Evolutionary conservation across 73 alveolate species (phyloP).

Genomic region (Paramecium biaurelia): DNA sequence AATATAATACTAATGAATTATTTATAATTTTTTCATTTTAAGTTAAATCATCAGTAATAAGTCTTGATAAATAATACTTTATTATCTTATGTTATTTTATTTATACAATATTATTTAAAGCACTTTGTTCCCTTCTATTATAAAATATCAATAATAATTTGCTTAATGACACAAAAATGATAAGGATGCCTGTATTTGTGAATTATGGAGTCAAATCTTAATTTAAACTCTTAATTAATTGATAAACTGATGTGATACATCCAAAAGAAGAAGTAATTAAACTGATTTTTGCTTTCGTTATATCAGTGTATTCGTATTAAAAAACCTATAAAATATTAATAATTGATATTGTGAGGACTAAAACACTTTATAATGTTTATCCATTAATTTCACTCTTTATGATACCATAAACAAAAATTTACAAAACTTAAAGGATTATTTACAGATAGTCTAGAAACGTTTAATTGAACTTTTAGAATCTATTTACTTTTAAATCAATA

Average conservation of each 20-base stretch:
- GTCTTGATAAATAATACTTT: background rate
- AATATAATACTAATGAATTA: background rate
- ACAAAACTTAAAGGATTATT: background rate
- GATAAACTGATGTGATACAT: background rate
- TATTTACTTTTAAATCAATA: background rate
- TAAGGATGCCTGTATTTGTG: background rate
- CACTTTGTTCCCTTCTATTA: background rate
- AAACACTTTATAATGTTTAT: background rate
- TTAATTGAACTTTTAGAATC: background rate
- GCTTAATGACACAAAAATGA: background rate
- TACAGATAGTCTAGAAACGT: background rate
- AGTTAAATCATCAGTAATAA: background rate
- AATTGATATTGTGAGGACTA: background rate
- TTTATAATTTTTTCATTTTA: background rate
- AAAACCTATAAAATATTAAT: background rate
- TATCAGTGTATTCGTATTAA: background rate
- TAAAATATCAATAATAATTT: background rate
- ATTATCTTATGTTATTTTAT: background rate
- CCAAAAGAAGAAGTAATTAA: background rate
- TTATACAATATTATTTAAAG: background rate
- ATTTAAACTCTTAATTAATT: background rate
- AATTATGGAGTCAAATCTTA: background rate
- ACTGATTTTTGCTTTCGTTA: background rate
- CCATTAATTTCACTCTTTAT: background rate
- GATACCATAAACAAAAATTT: background rate